phyloP scores from a whole-genome alignment of 768 basidiomycete species.

The Suillus ampliporus region DNA sequence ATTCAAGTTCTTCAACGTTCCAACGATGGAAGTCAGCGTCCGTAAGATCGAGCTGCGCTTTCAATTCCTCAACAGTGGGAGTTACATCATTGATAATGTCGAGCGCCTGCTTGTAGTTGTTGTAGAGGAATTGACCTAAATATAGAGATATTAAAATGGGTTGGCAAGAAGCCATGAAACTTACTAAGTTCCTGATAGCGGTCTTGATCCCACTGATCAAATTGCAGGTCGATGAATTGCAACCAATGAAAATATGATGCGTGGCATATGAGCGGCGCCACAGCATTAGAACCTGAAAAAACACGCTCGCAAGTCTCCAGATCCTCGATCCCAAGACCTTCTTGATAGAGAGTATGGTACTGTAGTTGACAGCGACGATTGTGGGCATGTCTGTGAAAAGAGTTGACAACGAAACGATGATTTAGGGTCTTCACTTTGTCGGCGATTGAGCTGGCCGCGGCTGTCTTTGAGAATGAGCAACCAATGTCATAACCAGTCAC shows the following conservation, averaged over 20 bases:
- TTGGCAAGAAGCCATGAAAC: slow-evolving; percentile 2
- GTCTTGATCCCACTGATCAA: slow-evolving; percentile 13
- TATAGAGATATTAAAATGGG: neutral
- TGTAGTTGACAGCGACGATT: slow-evolving; percentile 23
- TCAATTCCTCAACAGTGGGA: slow-evolving; percentile 6
- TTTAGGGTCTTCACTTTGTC: slow-evolving; percentile 7
- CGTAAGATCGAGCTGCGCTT: neutral
- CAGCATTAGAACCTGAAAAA: slow-evolving; percentile 19
- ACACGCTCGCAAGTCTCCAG: slow-evolving; percentile 24
- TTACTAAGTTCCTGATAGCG: slow-evolving; percentile 9
- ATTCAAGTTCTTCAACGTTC: slow-evolving; percentile 3
- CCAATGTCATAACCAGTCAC: slow-evolving; percentile 36
- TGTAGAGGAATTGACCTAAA: slow-evolving; percentile 14
- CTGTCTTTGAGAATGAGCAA: slow-evolving; percentile 28
- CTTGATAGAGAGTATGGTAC: slow-evolving; percentile 19
- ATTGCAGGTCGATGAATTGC: slow-evolving; percentile 16
- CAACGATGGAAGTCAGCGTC: slow-evolving; percentile 1
- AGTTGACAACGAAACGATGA: slow-evolving; percentile 21
- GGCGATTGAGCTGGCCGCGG: slow-evolving; percentile 21
- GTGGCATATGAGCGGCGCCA: slow-evolving; percentile 16
- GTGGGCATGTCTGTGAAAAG: slow-evolving; percentile 30
- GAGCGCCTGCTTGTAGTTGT: slow-evolving; percentile 2
- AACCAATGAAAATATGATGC: slow-evolving; percentile 23
- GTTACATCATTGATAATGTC: slow-evolving; percentile 11
- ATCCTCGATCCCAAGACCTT: slow-evolving; percentile 22